Conservation (phyloP, 331 rosid genomes). For the Quercus lobata region DNA sequence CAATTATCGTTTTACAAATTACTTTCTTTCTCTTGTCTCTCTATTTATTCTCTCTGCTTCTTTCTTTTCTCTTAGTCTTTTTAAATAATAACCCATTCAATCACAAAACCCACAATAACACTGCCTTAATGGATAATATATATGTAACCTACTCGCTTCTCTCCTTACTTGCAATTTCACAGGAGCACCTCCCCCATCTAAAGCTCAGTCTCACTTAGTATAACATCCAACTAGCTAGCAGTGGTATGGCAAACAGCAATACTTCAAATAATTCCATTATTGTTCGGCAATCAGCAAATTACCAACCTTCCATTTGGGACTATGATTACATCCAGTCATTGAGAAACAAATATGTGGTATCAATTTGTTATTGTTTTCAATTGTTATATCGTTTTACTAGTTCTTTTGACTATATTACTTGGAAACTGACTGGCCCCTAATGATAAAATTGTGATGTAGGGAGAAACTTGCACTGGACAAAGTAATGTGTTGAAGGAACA, state of each 20-base stretch:
- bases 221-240: too few relatives aligned
- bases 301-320: background rate
- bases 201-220: too few relatives aligned
- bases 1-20: too few relatives aligned
- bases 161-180: background rate
- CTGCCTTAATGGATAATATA: too few relatives aligned
- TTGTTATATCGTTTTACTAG: background rate
- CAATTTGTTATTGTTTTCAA: background rate
- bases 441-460: background rate
- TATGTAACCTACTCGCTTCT: background rate
- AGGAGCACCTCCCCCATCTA: too few relatives aligned
- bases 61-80: too few relatives aligned
- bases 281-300: background rate
- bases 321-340: background rate
- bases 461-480: background rate
- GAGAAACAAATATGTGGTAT: background rate
- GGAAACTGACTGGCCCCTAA: background rate
- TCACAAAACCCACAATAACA: too few relatives aligned
- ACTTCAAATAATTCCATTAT: background rate
- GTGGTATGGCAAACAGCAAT: background rate
- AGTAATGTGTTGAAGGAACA: background rate
- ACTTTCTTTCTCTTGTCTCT: too few relatives aligned
- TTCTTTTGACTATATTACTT: background rate
- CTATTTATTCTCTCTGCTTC: too few relatives aligned
- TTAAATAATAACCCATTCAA: too few relatives aligned